A percentile compares a stretch with the other conserved stretches of the same genome.
phyloP scores from a whole-genome alignment of 2,329 filamentous ascomycete species.

The Aspergillus uvarum region DNA sequence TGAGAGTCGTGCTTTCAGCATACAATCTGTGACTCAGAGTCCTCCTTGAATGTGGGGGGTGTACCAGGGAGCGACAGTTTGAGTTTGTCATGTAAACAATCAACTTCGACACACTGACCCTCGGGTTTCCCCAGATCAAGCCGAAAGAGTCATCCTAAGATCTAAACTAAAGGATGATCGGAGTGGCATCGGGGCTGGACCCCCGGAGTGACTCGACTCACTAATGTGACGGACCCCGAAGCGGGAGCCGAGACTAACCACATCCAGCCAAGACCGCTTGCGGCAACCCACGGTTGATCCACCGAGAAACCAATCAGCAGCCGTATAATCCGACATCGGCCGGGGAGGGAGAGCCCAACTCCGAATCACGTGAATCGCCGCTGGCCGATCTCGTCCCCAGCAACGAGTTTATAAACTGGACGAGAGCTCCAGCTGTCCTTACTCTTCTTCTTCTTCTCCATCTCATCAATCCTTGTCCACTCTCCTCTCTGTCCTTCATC shows the following conservation, averaged over 20 bases:
- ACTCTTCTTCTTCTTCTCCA: slow-evolving; percentile 10
- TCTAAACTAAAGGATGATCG: not conserved
- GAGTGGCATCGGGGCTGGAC: not conserved
- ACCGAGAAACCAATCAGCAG: slow-evolving; percentile 2
- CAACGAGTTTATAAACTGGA: slow-evolving; percentile 22
- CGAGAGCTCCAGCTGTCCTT: slow-evolving; percentile 11
- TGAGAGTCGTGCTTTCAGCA: too few relatives aligned
- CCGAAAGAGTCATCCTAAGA: not conserved
- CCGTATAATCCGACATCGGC: slow-evolving; percentile 23
- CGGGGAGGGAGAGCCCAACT: slow-evolving; percentile 30
- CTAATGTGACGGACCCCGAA: not conserved
- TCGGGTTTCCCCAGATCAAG: not conserved
- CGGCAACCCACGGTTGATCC: not conserved
- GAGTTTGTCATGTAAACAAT: not conserved
- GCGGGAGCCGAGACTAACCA: not conserved
- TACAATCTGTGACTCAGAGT: too few relatives aligned
- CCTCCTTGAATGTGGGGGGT: not conserved
- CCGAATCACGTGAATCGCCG: slow-evolving; percentile 27
- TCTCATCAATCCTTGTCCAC: slow-evolving; percentile 10
- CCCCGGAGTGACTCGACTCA: not conserved
- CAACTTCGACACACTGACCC: not conserved
- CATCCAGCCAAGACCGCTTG: not conserved
- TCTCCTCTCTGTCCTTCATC: slow-evolving; percentile 11
- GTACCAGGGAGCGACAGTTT: not conserved
- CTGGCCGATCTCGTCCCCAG: slow-evolving; percentile 9